Conservation (phyloP, 306 rosid genomes). For the Gastrolobium bilobum region DNA sequence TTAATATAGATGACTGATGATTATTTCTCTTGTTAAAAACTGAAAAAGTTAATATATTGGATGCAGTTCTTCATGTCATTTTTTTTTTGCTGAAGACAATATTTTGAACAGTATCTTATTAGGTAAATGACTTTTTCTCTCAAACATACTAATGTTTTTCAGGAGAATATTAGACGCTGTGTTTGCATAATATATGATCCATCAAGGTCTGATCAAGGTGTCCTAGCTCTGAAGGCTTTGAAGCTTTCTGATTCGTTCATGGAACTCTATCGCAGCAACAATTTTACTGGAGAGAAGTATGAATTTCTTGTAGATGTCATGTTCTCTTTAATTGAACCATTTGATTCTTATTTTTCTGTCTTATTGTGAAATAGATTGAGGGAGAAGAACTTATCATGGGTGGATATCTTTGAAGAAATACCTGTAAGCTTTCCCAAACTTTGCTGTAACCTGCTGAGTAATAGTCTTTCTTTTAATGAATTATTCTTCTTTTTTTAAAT, state of each 20-base stretch:
- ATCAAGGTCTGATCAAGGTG: constrained; percentile 91
- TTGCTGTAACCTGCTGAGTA: constrained; percentile 15
- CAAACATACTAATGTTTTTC: constrained; percentile 41
- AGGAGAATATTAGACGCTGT: constrained; percentile 95
- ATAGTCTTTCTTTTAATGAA: not conserved
- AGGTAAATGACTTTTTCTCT: constrained; percentile 21
- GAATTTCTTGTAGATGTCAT: constrained; percentile 45
- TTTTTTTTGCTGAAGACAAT: not conserved
- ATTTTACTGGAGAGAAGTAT: constrained; percentile 94
- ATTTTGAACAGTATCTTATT: constrained; percentile 29
- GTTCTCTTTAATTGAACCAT: constrained; percentile 32
- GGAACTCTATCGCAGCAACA: constrained; percentile 93
- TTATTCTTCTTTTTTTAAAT: not conserved
- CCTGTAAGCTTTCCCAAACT: constrained; percentile 69
- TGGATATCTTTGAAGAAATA: constrained; percentile 96
- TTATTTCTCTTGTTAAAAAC: constrained; percentile 7
- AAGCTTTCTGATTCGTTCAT: constrained; percentile 94
- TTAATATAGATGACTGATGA: not conserved
- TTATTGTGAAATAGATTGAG: constrained; percentile 73
- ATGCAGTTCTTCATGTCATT: not conserved
- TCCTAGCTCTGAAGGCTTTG: constrained; percentile 91
- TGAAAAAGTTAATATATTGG: constrained; percentile 19
- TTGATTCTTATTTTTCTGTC: constrained; percentile 47
- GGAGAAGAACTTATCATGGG: constrained; percentile 96
- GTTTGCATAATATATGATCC: constrained; percentile 97